Conservation (phyloP, 2,329 filamentous ascomycete species). For the Calonectria crousiana region DNA sequence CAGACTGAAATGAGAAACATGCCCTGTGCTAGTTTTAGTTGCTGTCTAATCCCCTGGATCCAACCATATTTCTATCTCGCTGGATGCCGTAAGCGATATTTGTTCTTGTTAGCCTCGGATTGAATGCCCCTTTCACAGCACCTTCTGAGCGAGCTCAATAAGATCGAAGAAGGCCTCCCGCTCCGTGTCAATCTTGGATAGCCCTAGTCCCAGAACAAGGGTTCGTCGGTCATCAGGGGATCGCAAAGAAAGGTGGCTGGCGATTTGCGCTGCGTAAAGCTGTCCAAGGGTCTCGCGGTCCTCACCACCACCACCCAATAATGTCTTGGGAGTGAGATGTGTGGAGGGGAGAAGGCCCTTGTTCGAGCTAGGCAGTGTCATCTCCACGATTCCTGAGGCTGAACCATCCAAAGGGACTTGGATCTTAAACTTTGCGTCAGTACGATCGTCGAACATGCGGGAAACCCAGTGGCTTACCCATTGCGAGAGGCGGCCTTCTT, state of each 20-base stretch:
- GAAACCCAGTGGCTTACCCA: slow-evolving; percentile 72
- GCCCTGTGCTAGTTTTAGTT: not conserved
- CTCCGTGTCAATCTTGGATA: slow-evolving; percentile 62
- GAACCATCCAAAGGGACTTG: slow-evolving; percentile 82
- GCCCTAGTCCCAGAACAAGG: slow-evolving; percentile 72
- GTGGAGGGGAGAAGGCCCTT: slow-evolving; percentile 76
- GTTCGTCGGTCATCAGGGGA: slow-evolving; percentile 73
- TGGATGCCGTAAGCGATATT: not conserved
- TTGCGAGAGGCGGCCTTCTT: slow-evolving; percentile 87
- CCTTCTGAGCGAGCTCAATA: slow-evolving; percentile 71
- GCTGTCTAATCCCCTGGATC: not conserved
- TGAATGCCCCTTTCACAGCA: slow-evolving; percentile 53
- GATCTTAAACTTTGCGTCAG: slow-evolving; percentile 61
- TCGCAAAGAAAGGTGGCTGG: slow-evolving; percentile 79
- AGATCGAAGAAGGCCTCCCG: slow-evolving; percentile 74
- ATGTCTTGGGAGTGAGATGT: slow-evolving; percentile 86
- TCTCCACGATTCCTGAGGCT: slow-evolving; percentile 73
- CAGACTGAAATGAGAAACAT: not conserved
- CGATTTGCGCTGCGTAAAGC: slow-evolving; percentile 90
- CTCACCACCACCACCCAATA: slow-evolving; percentile 85
- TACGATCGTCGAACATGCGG: too few relatives aligned
- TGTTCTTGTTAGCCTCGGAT: not conserved
- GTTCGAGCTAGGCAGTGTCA: slow-evolving; percentile 62
- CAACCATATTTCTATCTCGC: not conserved
- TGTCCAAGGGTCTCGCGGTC: slow-evolving; percentile 88